Base-by-base conservation (phyloP, 2,329 filamentous ascomycete genomes). In the Chaetomium strumarium region DNA sequence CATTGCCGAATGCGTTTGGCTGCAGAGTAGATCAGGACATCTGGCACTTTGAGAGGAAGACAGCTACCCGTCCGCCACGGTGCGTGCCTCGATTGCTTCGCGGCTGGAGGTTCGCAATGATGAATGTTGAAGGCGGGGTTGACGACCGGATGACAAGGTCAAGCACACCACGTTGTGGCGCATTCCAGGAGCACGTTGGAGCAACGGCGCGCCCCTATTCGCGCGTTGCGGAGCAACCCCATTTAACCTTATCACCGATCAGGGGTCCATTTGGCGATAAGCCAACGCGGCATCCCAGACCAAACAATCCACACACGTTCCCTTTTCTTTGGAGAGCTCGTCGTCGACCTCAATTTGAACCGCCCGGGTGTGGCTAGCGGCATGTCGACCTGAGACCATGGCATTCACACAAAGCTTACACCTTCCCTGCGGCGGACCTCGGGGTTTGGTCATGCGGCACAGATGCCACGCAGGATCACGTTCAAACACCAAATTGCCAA, bases 161-260 rank as follows among this genome's bases (percentile, higher is more conserved):
- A 39, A 40, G n/a, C n/a, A n/a, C n/a, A 40, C 47, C 16, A 19
- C 33, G 37, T 42, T 14, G 46, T 49, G 24, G 4, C 24, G 24
- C 24, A 7, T 24, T 7, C 24, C 24, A 24, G 24, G 24, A 4
- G 33, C 48, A 50, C 48, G 48, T 50, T 50, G 48, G 16, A 3
- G 20, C 2, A 50, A 50, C 7, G 48, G 33, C 40, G 48, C 48
- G 12, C 10, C 20, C 40, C 20, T 44, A 50, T 50, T 50, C 40
- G 48, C 48, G 48, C 33, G 40, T 50, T 34, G 48, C 41, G 34
- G 41, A n/a, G 34, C n/a, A 37, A n/a, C 34, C 34, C 13, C 13
- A n/a, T n/a, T 14, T 16, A 24, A 24, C 14, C 34, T 37, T 37
- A 37, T 37, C 34, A 14, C 34, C 14, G 34, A 37, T 37, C 34